Conservation (phyloP, 805 yeast species). For the Candida anglica region DNA sequence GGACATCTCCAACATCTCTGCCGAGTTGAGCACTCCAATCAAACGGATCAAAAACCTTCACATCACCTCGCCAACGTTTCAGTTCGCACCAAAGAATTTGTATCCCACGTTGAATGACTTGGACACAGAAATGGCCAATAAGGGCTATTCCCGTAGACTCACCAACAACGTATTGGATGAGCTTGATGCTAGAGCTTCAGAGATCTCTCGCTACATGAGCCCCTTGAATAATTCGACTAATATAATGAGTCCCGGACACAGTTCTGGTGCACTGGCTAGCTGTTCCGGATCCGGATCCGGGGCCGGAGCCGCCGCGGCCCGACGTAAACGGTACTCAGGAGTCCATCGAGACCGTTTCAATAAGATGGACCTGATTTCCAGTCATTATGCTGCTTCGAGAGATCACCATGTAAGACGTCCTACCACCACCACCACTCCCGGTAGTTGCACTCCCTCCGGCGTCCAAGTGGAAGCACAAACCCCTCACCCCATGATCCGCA, state of each 20-base stretch:
- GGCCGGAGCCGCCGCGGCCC: conserved; percentile 2
- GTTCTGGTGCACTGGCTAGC: background rate
- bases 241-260: background rate
- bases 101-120: conserved; percentile 11
- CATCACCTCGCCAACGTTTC: conserved; percentile 27
- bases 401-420: conserved; percentile 4
- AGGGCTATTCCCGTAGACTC: conserved; percentile 45
- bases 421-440: conserved; percentile 15
- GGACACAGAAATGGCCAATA: conserved; percentile 26
- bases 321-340: conserved; percentile 28
- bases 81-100: conserved; percentile 6
- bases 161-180: conserved; percentile 44
- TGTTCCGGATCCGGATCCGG: conserved; percentile 6
- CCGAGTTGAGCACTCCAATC: conserved; percentile 34
- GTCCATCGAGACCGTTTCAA: conserved; percentile 30
- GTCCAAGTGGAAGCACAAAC: background rate
- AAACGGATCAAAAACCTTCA: conserved; percentile 30
- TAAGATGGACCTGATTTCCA: conserved; percentile 47
- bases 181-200: conserved; percentile 37
- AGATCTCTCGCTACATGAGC: conserved; percentile 22
- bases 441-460: background rate
- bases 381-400: conserved; percentile 43
- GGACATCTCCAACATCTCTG: conserved; percentile 25
- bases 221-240: conserved; percentile 8
- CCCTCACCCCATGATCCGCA: background rate